Conservation (phyloP, 2,329 filamentous ascomycete genomes). For the Curvularia verruculosa region DNA sequence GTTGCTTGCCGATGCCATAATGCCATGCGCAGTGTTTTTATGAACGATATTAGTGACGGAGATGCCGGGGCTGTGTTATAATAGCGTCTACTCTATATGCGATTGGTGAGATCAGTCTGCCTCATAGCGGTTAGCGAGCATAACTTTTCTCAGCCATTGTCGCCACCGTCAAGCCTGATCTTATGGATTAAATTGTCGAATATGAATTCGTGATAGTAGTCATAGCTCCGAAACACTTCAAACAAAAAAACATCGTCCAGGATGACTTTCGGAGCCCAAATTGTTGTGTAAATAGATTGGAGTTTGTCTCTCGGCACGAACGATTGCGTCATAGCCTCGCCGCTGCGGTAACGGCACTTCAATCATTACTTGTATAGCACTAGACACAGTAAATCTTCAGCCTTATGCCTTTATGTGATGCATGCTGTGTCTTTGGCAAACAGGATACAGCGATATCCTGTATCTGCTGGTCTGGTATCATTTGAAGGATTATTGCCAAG, state of each 20-base stretch:
- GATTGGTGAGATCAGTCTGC: neutral
- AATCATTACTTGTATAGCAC: neutral
- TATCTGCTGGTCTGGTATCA: neutral
- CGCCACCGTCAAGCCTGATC: neutral
- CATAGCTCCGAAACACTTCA: too few species aligned
- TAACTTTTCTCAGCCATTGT: neutral
- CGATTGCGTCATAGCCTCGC: neutral
- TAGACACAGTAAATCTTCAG: neutral
- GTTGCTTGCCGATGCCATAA: neutral
- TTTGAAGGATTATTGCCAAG: neutral
- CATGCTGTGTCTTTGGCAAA: neutral
- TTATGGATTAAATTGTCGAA: neutral
- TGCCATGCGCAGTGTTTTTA: neutral
- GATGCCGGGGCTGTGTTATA: neutral
- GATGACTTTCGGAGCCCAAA: too few species aligned
- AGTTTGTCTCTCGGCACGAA: neutral
- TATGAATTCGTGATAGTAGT: neutral
- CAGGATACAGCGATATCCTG: neutral
- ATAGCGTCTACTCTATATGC: neutral
- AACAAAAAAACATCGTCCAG: too few species aligned
- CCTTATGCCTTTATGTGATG: too few species aligned
- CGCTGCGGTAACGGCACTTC: neutral
- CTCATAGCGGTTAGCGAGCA: neutral
- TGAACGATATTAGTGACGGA: neutral
- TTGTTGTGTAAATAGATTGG: too few species aligned